A percentile compares a stretch with the other conserved stretches of the same genome.
Evolutionary conservation across 73 alveolate genomes (phyloP).

Genomic region (Tetrahymena thermophila): DNA sequence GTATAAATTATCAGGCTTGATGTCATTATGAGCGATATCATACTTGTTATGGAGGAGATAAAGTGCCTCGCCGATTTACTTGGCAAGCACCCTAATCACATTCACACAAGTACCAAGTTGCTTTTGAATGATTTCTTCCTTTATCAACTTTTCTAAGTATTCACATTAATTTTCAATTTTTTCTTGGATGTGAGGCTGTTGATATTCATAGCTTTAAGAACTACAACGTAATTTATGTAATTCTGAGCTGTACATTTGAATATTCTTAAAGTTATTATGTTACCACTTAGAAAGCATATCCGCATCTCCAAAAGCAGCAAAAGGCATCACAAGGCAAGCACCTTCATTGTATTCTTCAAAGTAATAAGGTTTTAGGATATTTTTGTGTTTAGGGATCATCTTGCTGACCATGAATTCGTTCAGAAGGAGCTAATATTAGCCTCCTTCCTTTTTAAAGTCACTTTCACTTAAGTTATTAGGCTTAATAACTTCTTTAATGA

Average conservation of each 20-base stretch:
- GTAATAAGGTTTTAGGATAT: not conserved
- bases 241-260: not conserved
- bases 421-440: not conserved
- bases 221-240: not conserved
- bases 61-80: not conserved
- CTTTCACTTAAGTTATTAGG: not conserved
- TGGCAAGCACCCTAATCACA: not conserved
- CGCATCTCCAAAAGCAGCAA: not conserved
- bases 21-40: not conserved
- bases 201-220: not conserved
- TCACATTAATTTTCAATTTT: not conserved
- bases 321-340: not conserved
- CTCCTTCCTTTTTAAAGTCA: not conserved
- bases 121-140: not conserved
- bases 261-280: not conserved
- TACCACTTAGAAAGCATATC: not conserved
- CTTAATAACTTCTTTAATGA: not conserved
- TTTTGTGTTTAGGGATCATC: not conserved
- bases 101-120: not conserved
- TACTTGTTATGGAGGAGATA: not conserved
- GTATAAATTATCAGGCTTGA: not conserved
- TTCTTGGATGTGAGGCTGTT: not conserved
- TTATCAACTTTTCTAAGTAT: not conserved
- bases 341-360: not conserved
- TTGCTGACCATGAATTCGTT: not conserved